Evolutionary conservation across 2,329 filamentous ascomycete genomes (phyloP), one percentile per base, ranked within the genome.

Genomic region (Cytospora mali): DNA sequence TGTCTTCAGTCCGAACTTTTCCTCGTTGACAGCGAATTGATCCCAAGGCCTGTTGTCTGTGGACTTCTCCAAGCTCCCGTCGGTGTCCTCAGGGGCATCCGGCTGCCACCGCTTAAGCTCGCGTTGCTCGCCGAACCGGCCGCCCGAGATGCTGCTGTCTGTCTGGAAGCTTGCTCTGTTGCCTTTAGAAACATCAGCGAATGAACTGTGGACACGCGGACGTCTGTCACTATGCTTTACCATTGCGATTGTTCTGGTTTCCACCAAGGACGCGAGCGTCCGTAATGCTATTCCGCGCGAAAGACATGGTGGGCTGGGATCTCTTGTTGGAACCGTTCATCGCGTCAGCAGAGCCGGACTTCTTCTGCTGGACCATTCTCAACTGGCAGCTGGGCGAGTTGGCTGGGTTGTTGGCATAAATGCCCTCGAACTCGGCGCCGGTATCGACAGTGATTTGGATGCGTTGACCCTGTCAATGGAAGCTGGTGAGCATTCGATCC

Each of bases 11-110:
- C 95, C 95, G 72, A 97, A 98, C 31, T 92, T 86, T 61, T 87
- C 84, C 76, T 96, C 91, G 71, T 98, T 98, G 66, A 85, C 88
- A 62, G 91, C 90, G 72, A 99, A 99, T 75, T 99, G 95, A 74
- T 99, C 94, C 95, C 95, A 99, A 10, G 58, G 58, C 39, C 64
- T 64, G 51, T 49, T 58, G 54, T 66, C 61, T 49, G 51, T 69
- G 2, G 81, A 69, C 56, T 79, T 85, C 70, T 95, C 92, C 27
- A 97, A 81, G 54, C 89, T 89, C 67, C 91, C 81, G 71, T 93
- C 89, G 48, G 85, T 75, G 29, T 83, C 83, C 66, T 88, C 87
- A 5, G 80, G 75, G 18, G 82, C 75, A 67, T 88, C 88, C 7
- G 91, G 87, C 61, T 93, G 86, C 93, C 93, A 98, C 69, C 84